Percentiles rank a stretch among this genome's conserved stretches.
phyloP scores from a whole-genome alignment of 768 basidiomycete genomes.

The Amanita molliuscula region DNA sequence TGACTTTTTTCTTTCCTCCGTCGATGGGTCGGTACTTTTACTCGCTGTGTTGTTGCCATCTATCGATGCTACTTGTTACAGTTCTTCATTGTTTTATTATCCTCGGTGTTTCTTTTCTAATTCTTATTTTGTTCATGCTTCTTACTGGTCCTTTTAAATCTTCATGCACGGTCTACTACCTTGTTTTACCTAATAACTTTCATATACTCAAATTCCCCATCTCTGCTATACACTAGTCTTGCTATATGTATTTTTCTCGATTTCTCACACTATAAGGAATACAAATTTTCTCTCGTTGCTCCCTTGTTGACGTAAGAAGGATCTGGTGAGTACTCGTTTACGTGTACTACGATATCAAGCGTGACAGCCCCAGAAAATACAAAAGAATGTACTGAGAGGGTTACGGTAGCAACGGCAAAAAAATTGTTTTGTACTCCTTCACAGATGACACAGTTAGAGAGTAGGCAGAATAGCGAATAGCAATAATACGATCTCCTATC shows the following conservation, averaged over 20 bases:
- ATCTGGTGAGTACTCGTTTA: neutral
- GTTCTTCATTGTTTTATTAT: conserved; percentile 4
- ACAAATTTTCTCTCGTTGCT: neutral
- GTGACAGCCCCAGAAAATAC: neutral
- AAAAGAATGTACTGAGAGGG: neutral
- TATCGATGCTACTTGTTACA: neutral
- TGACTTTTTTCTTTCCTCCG: neutral
- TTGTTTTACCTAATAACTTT: neutral
- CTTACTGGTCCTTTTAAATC: neutral
- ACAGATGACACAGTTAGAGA: neutral
- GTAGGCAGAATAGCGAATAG: neutral
- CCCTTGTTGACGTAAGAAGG: neutral
- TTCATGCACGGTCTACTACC: neutral
- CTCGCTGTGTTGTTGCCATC: neutral
- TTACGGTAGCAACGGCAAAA: neutral
- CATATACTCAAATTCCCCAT: neutral
- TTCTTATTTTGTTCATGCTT: neutral
- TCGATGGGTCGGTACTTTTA: neutral
- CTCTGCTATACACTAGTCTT: conserved; percentile 6
- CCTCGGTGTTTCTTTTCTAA: neutral
- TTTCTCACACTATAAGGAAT: conserved; percentile 2
- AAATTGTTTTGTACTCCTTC: neutral
- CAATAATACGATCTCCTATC: neutral
- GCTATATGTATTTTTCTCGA: conserved; percentile 6
- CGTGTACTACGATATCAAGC: neutral